Conservation (phyloP, 2,329 filamentous ascomycete species). For the Clathrospora elynae region DNA sequence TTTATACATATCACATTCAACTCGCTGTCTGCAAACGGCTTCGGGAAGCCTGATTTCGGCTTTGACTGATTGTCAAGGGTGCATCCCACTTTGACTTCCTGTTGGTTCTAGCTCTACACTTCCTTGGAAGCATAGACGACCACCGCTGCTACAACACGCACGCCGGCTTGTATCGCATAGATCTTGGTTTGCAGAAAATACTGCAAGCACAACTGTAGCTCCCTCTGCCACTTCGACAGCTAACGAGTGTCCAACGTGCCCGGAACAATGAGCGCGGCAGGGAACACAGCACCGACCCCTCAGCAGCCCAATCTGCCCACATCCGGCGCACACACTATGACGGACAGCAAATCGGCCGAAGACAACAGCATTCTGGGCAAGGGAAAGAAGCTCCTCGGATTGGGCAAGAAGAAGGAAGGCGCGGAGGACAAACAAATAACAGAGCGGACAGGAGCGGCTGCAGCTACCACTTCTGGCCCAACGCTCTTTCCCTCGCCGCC, state of each 20-base stretch:
- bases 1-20: too few relatives aligned
- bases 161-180: constrained; percentile 1
- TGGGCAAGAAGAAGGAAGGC: constrained; percentile 45
- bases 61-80: constrained; percentile 14
- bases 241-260: background rate
- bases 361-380: constrained; percentile 38
- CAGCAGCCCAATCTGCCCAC: constrained; percentile 16
- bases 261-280: constrained; percentile 16
- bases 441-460: constrained; percentile 14
- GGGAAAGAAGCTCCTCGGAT: constrained; percentile 46
- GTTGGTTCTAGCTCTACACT: constrained; percentile 1
- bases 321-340: constrained; percentile 24
- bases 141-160: constrained; percentile 14
- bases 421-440: constrained; percentile 15
- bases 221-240: background rate
- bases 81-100: constrained; percentile 16
- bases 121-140: constrained; percentile 15
- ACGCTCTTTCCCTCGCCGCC: constrained; percentile 42
- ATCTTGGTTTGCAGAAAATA: too few relatives aligned
- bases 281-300: constrained; percentile 10
- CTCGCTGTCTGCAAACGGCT: background rate
- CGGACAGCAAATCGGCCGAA: constrained; percentile 31
- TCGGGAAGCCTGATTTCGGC: too few relatives aligned
- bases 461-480: constrained; percentile 23
- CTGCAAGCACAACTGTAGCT: constrained; percentile 5